Evolutionary conservation across 257 asterid genomes (phyloP).

Genomic region (Solanum habrochaites): DNA sequence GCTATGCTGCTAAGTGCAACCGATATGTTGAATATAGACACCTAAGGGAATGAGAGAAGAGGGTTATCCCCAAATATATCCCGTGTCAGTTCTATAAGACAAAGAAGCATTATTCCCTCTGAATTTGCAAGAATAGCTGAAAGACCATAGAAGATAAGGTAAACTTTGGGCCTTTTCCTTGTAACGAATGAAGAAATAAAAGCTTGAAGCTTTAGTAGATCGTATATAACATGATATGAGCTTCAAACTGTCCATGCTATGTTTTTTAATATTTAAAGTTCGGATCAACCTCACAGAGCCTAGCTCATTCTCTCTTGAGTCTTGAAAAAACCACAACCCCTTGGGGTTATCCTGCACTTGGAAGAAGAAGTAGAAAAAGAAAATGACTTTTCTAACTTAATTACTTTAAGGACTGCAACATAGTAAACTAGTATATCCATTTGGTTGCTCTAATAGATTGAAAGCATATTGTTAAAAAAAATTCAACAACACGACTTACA

Average conservation of each 20-base stretch:
- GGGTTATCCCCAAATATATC: not conserved
- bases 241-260: not conserved
- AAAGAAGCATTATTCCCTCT: not conserved
- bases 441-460: not conserved
- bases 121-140: not conserved
- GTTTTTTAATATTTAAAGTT: not conserved
- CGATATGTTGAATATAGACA: not conserved
- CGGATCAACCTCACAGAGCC: not conserved
- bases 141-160: not conserved
- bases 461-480: not conserved
- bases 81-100: not conserved
- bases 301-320: not conserved
- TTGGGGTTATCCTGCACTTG: no score
- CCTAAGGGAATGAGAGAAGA: not conserved
- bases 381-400: not conserved
- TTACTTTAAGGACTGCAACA: not conserved
- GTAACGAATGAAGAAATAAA: not conserved
- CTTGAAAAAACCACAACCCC: not conserved
- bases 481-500: not conserved
- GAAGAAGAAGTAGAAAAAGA: no score
- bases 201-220: not conserved
- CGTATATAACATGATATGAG: not conserved
- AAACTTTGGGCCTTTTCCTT: not conserved
- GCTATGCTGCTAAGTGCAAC: not conserved
- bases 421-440: not conserved